These are phyloP conservation scores for Dryas drummondii DNA, from an alignment of 306 rosid species.

Conservation along the genomic window DNA sequence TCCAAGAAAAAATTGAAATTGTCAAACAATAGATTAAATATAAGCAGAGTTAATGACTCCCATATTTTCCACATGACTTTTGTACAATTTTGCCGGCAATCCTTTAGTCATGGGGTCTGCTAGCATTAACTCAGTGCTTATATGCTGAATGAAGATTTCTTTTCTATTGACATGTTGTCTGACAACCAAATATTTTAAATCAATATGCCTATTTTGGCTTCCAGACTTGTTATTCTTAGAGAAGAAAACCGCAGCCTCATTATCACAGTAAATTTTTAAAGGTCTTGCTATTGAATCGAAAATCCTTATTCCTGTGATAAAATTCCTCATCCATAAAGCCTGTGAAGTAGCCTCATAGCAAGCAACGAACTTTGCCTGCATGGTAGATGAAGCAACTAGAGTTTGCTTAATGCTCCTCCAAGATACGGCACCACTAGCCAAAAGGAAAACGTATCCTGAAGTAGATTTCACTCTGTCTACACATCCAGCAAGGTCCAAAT, in stretches of 20 bases:
- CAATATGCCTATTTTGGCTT: neutral
- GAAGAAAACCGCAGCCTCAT: too few relatives aligned
- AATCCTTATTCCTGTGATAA: too few relatives aligned
- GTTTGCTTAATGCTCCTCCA: neutral
- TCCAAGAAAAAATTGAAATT: too few relatives aligned
- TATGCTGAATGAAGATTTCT: neutral
- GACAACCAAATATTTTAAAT: neutral
- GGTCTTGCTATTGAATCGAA: too few relatives aligned
- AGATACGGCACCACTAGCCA: neutral
- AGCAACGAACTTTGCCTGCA: too few relatives aligned
- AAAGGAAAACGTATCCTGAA: constrained; percentile 3
- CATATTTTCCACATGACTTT: neutral
- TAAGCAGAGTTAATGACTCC: neutral
- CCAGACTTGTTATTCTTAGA: neutral
- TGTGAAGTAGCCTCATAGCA: too few relatives aligned
- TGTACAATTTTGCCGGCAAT: neutral
- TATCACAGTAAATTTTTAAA: too few relatives aligned
- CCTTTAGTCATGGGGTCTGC: neutral
- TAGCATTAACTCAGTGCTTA: neutral
- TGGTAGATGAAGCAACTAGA: too few relatives aligned
- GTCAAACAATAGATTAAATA: too few relatives aligned
- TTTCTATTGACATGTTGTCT: neutral
- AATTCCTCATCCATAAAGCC: too few relatives aligned
- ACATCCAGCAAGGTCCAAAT: neutral
- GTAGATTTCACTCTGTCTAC: neutral